Conservation (phyloP, 2,329 filamentous ascomycete genomes). For the Trichoderma koningii region DNA sequence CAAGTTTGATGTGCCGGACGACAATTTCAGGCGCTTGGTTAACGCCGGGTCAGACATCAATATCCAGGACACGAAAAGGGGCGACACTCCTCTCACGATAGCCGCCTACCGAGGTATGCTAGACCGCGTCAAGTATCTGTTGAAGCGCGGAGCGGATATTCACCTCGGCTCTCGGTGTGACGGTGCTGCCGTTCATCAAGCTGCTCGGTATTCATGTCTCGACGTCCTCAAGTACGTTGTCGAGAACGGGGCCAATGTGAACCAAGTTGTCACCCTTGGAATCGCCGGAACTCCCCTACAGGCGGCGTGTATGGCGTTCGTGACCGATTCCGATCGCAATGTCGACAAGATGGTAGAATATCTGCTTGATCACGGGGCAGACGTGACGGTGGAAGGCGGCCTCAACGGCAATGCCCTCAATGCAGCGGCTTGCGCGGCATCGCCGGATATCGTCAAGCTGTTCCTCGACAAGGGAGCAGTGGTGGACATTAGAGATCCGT, state of each 20-base stretch:
- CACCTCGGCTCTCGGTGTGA: constrained; percentile 23
- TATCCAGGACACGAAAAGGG: not conserved
- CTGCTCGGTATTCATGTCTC: not conserved
- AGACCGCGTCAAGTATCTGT: constrained; percentile 23
- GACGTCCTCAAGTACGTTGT: constrained; percentile 20
- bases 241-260: constrained; percentile 25
- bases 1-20: not conserved
- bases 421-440: constrained; percentile 30
- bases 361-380: constrained; percentile 31
- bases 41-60: constrained; percentile 24
- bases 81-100: constrained; percentile 16
- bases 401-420: constrained; percentile 28
- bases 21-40: constrained; percentile 21
- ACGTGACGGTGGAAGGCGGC: constrained; percentile 29
- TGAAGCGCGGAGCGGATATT: constrained; percentile 25
- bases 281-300: constrained; percentile 23
- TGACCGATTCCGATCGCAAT: not conserved
- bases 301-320: constrained; percentile 10
- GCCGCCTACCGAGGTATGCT: constrained; percentile 13
- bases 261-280: not conserved
- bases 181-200: constrained; percentile 22
- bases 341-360: constrained; percentile 33
- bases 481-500: constrained; percentile 1
- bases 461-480: constrained; percentile 29
- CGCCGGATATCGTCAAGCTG: constrained; percentile 24